Base-by-base conservation (phyloP, 2,329 filamentous ascomycete genomes). In the Plenodomus lindquistii region DNA sequence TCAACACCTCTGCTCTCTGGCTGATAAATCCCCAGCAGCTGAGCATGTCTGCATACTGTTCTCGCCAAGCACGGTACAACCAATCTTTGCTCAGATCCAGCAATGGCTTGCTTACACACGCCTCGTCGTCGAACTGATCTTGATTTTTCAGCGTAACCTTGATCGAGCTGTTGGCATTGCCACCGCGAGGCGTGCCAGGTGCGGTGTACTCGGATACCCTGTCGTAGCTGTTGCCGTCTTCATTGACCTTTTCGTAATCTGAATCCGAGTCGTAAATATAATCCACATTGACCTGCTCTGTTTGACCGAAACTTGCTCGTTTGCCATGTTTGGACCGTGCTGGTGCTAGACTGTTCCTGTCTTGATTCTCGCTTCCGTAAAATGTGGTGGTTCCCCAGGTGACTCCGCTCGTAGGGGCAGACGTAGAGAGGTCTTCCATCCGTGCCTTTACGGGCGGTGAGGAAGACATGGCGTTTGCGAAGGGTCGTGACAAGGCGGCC, bases 11-110 rank as follows among this genome's bases (percentile, higher is more conserved):
- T 13, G 79, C 78, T 41, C 79, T 76, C 54, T 81, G 73, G 18
- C 81, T 74, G 11, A 77, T 71, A 10, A 86, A 57, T 11, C 77
- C 77, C 84, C 83, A 86, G 8, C 79, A 77, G n/a, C 78, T 78
- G 4, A 86, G 74, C 46, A 84, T 72, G 40, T 83, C 73, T 3
- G 84, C 81, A 65, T 86, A 86, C 37, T 78, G 73, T 42, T 74
- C 69, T 36, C 82, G 77, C 71, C 85, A 87, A 2, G 77, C 72
- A 6, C 69, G 70, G 56, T 80, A 81, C 37, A 80, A 71, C 55
- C 66, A 69, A 17, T 76, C 74, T 37, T 80, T 75, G 9, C 71
- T 72, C 37, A 73, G 71, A 37, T 83, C 76, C 5, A 85, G 68
- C 17, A 85, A 67, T 11, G 79, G 73, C 16, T 73, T 67, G 44